phyloP scores from a whole-genome alignment of 768 basidiomycete species.

The Clavaria fumosa region DNA sequence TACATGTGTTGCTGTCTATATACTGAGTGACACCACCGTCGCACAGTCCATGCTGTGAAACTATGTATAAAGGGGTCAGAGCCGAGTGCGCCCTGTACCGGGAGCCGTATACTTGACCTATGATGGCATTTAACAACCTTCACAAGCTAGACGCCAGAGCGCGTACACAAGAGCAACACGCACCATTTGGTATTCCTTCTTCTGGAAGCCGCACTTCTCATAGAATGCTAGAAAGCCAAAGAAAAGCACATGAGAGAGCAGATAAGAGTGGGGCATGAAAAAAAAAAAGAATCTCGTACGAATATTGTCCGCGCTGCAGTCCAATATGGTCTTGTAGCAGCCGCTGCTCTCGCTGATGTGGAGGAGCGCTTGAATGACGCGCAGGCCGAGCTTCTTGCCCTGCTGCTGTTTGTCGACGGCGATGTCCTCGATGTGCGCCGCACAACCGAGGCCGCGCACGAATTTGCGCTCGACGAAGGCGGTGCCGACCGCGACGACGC shows the following conservation, averaged over 20 bases:
- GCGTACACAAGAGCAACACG: conserved; percentile 9
- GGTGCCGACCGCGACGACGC: conserved; percentile 70
- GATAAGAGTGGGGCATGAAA: too few relatives aligned
- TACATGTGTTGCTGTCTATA: too few relatives aligned
- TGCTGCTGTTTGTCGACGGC: conserved; percentile 80
- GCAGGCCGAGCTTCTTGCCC: conserved; percentile 82
- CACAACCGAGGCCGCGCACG: conserved; percentile 65
- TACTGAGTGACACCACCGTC: too few relatives aligned
- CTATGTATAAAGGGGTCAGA: too few relatives aligned
- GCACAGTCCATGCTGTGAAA: too few relatives aligned
- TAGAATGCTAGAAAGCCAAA: conserved; percentile 65
- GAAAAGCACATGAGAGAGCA: conserved; percentile 5
- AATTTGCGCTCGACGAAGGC: conserved; percentile 93
- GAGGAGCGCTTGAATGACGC: conserved; percentile 76
- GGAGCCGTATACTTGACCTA: conserved; percentile 50
- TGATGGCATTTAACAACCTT: neutral
- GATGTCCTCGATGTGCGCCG: conserved; percentile 97
- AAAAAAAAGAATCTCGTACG: conserved; percentile 42
- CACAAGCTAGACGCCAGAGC: neutral
- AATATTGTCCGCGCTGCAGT: conserved; percentile 83
- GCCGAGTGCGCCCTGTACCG: too few relatives aligned
- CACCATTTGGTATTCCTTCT: conserved; percentile 93
- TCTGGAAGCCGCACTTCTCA: conserved; percentile 83
- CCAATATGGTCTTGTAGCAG: conserved; percentile 95
- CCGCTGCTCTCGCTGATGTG: conserved; percentile 66